Conservation (phyloP, 1,284 basidiomycete genomes). For the Cutaneotrichosporon sp. region DNA sequence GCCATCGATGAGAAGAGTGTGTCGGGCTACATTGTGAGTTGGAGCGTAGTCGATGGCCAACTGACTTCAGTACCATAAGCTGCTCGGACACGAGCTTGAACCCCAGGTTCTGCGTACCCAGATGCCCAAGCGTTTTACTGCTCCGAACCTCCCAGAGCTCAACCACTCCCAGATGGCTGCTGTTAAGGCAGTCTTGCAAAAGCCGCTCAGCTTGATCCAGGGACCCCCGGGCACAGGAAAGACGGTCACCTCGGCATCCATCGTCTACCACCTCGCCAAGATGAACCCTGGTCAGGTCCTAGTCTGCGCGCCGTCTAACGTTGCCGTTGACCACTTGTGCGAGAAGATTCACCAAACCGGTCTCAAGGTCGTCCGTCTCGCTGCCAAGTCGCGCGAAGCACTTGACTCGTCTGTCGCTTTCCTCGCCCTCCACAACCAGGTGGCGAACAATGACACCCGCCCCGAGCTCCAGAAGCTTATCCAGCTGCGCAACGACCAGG, state of each 20-base stretch:
- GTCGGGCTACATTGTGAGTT: slow-evolving; percentile 87
- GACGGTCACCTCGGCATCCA: slow-evolving; percentile 98
- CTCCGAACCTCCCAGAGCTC: slow-evolving; percentile 93
- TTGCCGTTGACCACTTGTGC: slow-evolving; percentile 97
- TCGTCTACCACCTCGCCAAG: slow-evolving; percentile 97
- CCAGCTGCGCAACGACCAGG: slow-evolving; percentile 94
- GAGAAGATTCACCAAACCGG: slow-evolving; percentile 98
- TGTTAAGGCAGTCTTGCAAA: slow-evolving; percentile 96
- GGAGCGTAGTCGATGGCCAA: not conserved
- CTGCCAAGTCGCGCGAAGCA: slow-evolving; percentile 96
- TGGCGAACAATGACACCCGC: slow-evolving; percentile 89
- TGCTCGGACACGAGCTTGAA: slow-evolving; percentile 91
- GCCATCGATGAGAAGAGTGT: slow-evolving; percentile 99
- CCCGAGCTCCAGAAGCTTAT: slow-evolving; percentile 96
- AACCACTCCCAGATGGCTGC: slow-evolving; percentile 99
- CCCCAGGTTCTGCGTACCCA: slow-evolving; percentile 68
- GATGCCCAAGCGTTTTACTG: slow-evolving; percentile 79
- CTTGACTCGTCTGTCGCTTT: slow-evolving; percentile 89
- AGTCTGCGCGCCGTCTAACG: slow-evolving; percentile 98
- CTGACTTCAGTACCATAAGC: slow-evolving; percentile 78
- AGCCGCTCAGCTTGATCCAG: slow-evolving; percentile 96
- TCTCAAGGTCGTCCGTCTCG: slow-evolving; percentile 93
- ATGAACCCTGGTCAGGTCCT: slow-evolving; percentile 99
- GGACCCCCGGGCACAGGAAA: slow-evolving; percentile 98
- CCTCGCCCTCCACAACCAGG: slow-evolving; percentile 94